Evolutionary conservation across 2,329 filamentous ascomycete species (phyloP), one percentile per base, ranked within the genome.

Genomic region (Exophiala spinifera): DNA sequence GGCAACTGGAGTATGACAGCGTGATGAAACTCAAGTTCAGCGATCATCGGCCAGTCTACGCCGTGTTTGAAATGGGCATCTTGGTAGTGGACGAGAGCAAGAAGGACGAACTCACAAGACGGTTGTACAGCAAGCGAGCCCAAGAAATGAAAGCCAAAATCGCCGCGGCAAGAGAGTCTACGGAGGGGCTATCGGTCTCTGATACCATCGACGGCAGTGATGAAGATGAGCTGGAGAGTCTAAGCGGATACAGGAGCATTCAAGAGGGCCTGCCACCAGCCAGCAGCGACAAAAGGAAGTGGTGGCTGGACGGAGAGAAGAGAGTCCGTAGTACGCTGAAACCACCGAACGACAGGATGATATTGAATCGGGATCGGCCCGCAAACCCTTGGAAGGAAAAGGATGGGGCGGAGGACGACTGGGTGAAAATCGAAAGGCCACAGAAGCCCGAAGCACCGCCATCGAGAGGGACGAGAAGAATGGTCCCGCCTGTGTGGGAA

Each of bases 11-110:
- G 28, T 99, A 99, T 71, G 83, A 89, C 65, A 86, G 83, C 49
- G 91, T 91, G 3, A 91, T 91, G 8, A 85, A 89, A 25, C 76
- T 99, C 33, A 83, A 81, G 11, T 96, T 97, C 69, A 99, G 94
- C 0, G 94, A 99, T 67, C 94, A 99, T 70, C 83, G 91, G n/a
- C 94, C 94, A 1, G 92, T 99, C 0, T 96, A 89, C 71, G 91
- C 90, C 11, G 84, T 84, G 0, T 99, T 99, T 67, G 82, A 90
- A 62, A 95, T 91, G 70, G 83, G 79, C 1, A 87, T 97, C 49
- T 91, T 79, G 61, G 84, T 94, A 42, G 76, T 97, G 10, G 82
- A 99, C 62, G 89, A 96, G 67, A 73, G 72, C 20, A 75, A 79
- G 49, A 90, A 89, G 61, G 86, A 91, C 57, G 72, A 76, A 3